Base-by-base conservation (phyloP, 1,284 basidiomycete genomes). In the Schizophyllum commune region DNA sequence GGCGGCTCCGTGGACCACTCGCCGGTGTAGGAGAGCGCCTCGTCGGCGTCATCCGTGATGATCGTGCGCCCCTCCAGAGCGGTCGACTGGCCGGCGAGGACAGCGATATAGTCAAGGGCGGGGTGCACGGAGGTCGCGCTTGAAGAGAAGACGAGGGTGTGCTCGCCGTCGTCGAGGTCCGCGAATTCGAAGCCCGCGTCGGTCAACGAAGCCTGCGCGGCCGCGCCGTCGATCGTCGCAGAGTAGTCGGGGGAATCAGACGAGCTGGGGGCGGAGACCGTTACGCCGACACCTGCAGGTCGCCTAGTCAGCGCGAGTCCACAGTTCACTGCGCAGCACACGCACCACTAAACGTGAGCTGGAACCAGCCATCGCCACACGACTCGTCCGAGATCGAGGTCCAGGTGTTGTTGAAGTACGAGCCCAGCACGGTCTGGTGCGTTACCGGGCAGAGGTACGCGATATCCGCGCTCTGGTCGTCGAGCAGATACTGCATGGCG, bases 331-430 rank as follows among this genome's bases (percentile, higher is more conserved):
- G 33, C 5, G 22, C 22, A 19, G 34, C 7, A 39, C 11, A 58
- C 67, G 19, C 59, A 76, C 75, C 76, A 58, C 71, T 68, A 64
- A 76, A 77, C 19, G 65, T 65, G 58, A 75, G 71, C 57, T 70
- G 63, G 63, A 77, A 77, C 75, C 75, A 77, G 39, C 73, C 75
- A 27, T 69, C 64, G 2, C 62, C 72, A 39, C 70, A 71, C 19
- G 65, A 63, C 47, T 61, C 52, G 55, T 66, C 68, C 19, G 68
- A 63, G 53, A 72, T 70, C 17, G 72, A 69, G 8, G 75, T 73
- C 74, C 76, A 76, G 5, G 75, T 75, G 61, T 73, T 71, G 61
- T 72, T 73, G 63, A 70, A 73, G 63, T 73, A 77, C 15, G 72
- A 67, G 32, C 73, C 72, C 52, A 13, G 39, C 39, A 47, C 39